Percentiles rank a stretch among this genome's conserved stretches.
These are phyloP conservation scores for Russula lepida DNA, from an alignment of 768 basidiomycete genomes.

Conservation along the genomic window DNA sequence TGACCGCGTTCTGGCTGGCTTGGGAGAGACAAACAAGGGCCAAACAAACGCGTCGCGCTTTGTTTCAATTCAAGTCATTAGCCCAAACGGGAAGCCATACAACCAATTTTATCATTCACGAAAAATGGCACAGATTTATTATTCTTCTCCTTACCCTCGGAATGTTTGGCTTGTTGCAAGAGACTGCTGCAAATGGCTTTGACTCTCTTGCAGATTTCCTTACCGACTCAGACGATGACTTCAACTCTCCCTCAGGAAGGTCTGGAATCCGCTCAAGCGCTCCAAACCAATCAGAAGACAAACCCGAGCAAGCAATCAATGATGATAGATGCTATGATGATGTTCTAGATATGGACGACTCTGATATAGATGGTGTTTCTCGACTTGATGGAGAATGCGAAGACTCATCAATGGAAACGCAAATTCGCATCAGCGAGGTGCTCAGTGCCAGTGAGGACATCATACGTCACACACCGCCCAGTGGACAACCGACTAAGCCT, in stretches of 20 bases:
- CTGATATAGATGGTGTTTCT: neutral
- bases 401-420: neutral
- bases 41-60: slow-evolving; percentile 23
- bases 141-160: neutral
- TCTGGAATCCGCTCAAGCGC: neutral
- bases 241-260: neutral
- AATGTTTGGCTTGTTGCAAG: neutral
- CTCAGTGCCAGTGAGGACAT: neutral
- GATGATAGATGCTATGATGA: neutral
- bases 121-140: too few relatives aligned
- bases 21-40: slow-evolving; percentile 1
- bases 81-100: neutral
- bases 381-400: neutral
- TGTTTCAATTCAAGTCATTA: neutral
- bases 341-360: neutral
- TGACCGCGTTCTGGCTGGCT: neutral
- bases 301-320: neutral
- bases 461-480: too few relatives aligned
- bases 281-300: neutral
- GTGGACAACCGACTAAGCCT: neutral
- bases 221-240: neutral
- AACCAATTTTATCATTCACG: neutral
- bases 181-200: neutral
- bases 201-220: slow-evolving; percentile 1
- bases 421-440: neutral